Evolutionary conservation across 331 rosid genomes (phyloP).

Genomic region (Quercus phellos): DNA sequence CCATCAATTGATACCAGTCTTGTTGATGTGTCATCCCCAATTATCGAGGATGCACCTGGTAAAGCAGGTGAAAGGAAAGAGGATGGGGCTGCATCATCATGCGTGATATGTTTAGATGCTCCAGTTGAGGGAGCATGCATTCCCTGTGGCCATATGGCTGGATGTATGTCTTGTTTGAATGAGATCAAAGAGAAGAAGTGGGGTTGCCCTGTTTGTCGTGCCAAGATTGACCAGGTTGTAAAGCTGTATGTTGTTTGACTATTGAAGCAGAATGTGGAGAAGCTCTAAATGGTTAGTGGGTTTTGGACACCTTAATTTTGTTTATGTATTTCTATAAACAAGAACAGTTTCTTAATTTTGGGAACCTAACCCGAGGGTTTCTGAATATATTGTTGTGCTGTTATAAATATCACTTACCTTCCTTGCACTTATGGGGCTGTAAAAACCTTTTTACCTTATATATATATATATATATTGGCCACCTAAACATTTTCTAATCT

Average conservation of each 20-base stretch:
- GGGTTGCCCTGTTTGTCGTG: slow-evolving; percentile 99
- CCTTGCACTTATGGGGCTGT: neutral
- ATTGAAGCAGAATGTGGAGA: slow-evolving; percentile 4
- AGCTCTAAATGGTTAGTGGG: slow-evolving; percentile 17
- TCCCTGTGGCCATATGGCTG: slow-evolving; percentile 98
- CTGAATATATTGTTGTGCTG: slow-evolving; percentile 26
- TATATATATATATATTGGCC: neutral
- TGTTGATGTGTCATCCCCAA: slow-evolving; percentile 40
- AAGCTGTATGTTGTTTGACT: slow-evolving; percentile 74
- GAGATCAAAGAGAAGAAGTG: slow-evolving; percentile 84
- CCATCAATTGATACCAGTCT: slow-evolving; percentile 82
- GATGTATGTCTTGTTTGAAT: slow-evolving; percentile 92
- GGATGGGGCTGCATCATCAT: slow-evolving; percentile 44
- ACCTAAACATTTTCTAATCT: neutral
- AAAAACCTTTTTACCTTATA: neutral
- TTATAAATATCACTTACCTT: neutral
- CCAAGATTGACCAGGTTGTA: slow-evolving; percentile 73
- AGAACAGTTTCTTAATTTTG: neutral
- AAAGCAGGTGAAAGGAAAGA: slow-evolving; percentile 34
- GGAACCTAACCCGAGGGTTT: slow-evolving; percentile 9
- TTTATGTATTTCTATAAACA: neutral
- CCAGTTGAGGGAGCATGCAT: slow-evolving; percentile 93
- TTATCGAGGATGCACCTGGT: slow-evolving; percentile 22
- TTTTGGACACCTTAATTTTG: neutral
- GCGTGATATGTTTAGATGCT: slow-evolving; percentile 93